These are phyloP conservation scores for Chimonanthus praecox DNA, from an alignment of 164 flowering plant species.

Conservation along the genomic window DNA sequence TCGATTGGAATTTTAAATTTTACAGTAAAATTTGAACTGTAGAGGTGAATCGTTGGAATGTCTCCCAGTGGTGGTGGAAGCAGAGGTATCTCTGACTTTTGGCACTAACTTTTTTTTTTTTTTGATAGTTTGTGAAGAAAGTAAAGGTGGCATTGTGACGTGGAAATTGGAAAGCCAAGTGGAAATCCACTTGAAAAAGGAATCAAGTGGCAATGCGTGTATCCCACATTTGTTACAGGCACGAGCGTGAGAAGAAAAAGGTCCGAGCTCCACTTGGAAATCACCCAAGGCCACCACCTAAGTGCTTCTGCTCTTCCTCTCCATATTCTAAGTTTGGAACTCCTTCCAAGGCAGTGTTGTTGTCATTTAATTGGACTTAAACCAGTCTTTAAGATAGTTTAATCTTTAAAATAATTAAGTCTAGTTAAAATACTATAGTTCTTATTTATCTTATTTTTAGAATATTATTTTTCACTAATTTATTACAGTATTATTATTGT, in stretches of 20 bases:
- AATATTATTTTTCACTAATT: too few species aligned
- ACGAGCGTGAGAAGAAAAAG: neutral
- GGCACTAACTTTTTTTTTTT: neutral
- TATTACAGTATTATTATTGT: too few species aligned
- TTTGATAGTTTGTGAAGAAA: neutral
- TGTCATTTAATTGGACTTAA: neutral
- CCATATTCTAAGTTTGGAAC: neutral
- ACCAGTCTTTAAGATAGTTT: too few species aligned
- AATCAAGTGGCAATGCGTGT: conserved; percentile 5
- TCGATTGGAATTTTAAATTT: too few species aligned
- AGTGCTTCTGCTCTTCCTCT: neutral
- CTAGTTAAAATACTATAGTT: too few species aligned
- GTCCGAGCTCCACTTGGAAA: neutral
- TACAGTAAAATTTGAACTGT: too few species aligned
- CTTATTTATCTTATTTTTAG: too few species aligned
- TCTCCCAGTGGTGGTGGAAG: neutral
- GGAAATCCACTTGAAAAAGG: neutral
- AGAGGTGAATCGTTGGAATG: neutral
- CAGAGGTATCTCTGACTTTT: neutral
- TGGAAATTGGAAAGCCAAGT: conserved; percentile 3
- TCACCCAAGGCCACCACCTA: neutral
- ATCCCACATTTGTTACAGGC: neutral
- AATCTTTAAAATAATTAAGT: too few species aligned
- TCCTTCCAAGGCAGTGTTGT: neutral
- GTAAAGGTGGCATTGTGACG: neutral